These are phyloP conservation scores for Ascocoryne sarcoides DNA, from an alignment of 2,329 filamentous ascomycete species.

Conservation along the genomic window DNA sequence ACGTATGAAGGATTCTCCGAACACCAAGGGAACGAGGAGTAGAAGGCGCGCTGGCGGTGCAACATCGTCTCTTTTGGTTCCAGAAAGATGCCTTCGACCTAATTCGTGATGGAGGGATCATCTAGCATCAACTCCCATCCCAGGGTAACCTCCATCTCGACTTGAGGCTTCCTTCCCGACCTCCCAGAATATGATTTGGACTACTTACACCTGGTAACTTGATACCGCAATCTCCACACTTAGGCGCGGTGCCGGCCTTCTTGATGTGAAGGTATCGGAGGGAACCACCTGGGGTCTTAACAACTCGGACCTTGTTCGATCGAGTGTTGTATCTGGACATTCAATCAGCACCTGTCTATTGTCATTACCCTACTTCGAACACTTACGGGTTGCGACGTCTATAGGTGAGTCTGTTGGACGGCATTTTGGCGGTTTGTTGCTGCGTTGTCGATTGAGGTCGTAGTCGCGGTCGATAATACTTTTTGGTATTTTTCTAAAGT, in stretches of 20 bases:
- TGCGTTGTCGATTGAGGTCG: slow-evolving; percentile 29
- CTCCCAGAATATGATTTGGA: no score
- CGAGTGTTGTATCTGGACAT: slow-evolving; percentile 82
- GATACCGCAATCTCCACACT: slow-evolving; percentile 98
- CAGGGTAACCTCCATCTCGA: no score
- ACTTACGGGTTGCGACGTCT: slow-evolving; percentile 71
- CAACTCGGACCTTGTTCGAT: slow-evolving; percentile 91
- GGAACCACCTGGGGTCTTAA: slow-evolving; percentile 95
- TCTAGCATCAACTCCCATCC: no score
- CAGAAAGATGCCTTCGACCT: no score
- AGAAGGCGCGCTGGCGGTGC: no score
- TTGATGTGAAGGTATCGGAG: slow-evolving; percentile 98
- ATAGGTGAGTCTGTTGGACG: slow-evolving; percentile 40
- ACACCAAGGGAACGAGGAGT: no score
- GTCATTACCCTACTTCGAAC: background rate
- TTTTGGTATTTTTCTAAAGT: slow-evolving; percentile 7
- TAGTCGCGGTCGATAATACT: slow-evolving; percentile 23
- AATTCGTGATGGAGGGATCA: no score
- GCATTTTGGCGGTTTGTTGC: slow-evolving; percentile 35
- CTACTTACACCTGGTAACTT: slow-evolving; percentile 95
- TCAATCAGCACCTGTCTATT: slow-evolving; percentile 7
- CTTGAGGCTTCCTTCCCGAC: no score
- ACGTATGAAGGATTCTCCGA: no score
- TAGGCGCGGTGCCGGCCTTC: slow-evolving; percentile 96
- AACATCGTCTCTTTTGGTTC: no score